Conservation (phyloP, 148 eudicot species). For the Linanthus parryae region DNA sequence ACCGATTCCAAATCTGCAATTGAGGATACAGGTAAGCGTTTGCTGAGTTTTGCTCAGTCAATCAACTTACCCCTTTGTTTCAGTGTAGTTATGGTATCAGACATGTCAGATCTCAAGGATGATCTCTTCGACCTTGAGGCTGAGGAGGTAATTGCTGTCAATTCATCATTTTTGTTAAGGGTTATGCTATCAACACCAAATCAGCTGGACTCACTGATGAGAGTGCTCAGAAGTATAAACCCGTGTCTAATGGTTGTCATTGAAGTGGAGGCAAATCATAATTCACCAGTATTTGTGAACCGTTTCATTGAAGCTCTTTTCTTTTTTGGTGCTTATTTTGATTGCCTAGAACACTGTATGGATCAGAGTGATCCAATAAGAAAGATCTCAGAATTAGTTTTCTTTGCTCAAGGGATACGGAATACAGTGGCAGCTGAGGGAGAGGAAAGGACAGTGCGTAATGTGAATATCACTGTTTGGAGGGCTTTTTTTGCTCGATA, state of each 20-base stretch:
- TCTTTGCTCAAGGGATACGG: slow-evolving; percentile 8
- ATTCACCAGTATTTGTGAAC: slow-evolving; percentile 16
- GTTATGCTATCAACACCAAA: slow-evolving; percentile 12
- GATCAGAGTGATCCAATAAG: not conserved
- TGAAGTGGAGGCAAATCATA: slow-evolving; percentile 24
- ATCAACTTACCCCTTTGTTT: slow-evolving; percentile 20
- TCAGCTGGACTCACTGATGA: slow-evolving; percentile 15
- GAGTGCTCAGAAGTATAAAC: slow-evolving; percentile 10
- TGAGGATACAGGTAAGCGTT: slow-evolving; percentile 14
- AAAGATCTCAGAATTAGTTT: slow-evolving; percentile 8
- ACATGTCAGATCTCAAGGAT: slow-evolving; percentile 15
- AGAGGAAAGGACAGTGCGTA: slow-evolving; percentile 13
- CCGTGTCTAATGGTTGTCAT: slow-evolving; percentile 17
- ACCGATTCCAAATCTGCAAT: slow-evolving; percentile 6
- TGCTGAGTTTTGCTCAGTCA: slow-evolving; percentile 20
- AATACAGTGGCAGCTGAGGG: slow-evolving; percentile 17
- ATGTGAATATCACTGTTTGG: slow-evolving; percentile 14
- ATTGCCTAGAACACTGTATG: slow-evolving; percentile 14
- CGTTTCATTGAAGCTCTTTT: slow-evolving; percentile 16
- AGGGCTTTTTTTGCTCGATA: slow-evolving; percentile 15
- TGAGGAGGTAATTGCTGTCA: slow-evolving; percentile 19
- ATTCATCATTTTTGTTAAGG: slow-evolving; percentile 3
- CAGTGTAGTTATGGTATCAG: slow-evolving; percentile 17
- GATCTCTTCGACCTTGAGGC: slow-evolving; percentile 12
- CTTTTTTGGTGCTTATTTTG: slow-evolving; percentile 20